Percentiles rank a stretch among this genome's conserved stretches.
These are phyloP conservation scores for Exutisphaerella laricina DNA, from an alignment of 2,329 filamentous ascomycete genomes.

Conservation along the genomic window DNA sequence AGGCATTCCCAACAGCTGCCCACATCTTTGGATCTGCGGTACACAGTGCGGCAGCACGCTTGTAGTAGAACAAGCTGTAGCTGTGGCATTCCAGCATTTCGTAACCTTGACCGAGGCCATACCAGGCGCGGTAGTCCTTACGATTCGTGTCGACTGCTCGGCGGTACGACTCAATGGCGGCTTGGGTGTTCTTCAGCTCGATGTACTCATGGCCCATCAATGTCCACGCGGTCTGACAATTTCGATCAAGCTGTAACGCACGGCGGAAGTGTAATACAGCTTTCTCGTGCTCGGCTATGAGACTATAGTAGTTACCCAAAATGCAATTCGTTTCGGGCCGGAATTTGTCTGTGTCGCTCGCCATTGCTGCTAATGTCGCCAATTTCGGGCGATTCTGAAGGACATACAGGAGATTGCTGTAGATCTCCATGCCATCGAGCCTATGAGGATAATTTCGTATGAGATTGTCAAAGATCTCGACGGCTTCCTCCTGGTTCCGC, in stretches of 20 bases:
- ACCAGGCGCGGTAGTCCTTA: constrained; percentile 96
- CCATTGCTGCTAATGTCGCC: constrained; percentile 85
- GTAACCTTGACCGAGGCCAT: constrained; percentile 92
- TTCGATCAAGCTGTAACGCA: constrained; percentile 81
- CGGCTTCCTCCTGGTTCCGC: constrained; percentile 64
- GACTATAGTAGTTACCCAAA: constrained; percentile 93
- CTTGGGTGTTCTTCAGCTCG: constrained; percentile 97
- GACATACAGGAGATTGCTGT: constrained; percentile 96
- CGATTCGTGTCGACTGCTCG: constrained; percentile 93
- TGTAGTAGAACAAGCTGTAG: constrained; percentile 96
- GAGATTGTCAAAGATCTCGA: constrained; percentile 45
- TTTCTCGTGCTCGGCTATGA: constrained; percentile 93
- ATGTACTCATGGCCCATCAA: constrained; percentile 99
- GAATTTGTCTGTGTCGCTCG: constrained; percentile 89
- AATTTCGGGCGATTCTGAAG: constrained; percentile 82
- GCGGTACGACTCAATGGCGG: constrained; percentile 93
- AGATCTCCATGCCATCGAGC: constrained; percentile 87
- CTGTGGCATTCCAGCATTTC: constrained; percentile 98
- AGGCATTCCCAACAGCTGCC: constrained; percentile 89
- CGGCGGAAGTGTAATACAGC: constrained; percentile 96
- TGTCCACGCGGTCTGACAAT: constrained; percentile 92
- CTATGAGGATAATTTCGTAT: constrained; percentile 62
- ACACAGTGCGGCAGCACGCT: constrained; percentile 85
- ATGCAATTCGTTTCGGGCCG: constrained; percentile 95
- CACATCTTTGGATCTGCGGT: constrained; percentile 99